phyloP scores from a whole-genome alignment of 495 filamentous ascomycete genomes.

The Daldinia bambusicola region DNA sequence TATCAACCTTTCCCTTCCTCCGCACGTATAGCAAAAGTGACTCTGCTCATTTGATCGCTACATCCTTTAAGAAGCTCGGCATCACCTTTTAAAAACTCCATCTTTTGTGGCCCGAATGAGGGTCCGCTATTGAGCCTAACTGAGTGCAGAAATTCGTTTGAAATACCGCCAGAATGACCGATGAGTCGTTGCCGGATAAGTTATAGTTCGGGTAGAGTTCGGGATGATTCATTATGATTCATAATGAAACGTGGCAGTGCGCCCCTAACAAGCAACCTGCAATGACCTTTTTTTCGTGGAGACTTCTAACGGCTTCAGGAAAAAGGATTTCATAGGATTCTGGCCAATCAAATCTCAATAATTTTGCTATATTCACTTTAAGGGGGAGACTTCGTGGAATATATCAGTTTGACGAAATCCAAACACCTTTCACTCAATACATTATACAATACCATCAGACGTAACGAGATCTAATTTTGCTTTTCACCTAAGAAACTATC shows the following conservation, averaged over 20 bases:
- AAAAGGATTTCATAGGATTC: no score
- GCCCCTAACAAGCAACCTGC: no score
- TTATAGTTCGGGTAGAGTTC: neutral
- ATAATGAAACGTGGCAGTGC: neutral
- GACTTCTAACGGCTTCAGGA: neutral
- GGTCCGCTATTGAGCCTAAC: neutral
- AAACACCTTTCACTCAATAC: no score
- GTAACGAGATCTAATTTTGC: no score
- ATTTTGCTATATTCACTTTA: no score
- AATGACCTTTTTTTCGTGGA: no score
- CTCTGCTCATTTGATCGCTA: neutral
- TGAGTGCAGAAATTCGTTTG: neutral
- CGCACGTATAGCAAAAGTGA: neutral
- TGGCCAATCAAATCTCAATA: no score
- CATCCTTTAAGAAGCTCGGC: neutral
- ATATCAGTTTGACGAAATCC: no score
- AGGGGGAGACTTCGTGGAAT: no score
- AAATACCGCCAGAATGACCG: neutral
- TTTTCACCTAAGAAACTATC: no score
- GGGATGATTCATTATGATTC: conserved; percentile 3
- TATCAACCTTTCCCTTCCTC: neutral
- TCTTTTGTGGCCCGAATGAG: neutral
- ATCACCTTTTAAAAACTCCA: neutral
- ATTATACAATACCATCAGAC: no score
- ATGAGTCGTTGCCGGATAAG: neutral